Percentiles rank a stretch among this genome's conserved stretches.
Evolutionary conservation across 345 rosid genomes (phyloP).

Genomic region (Cardamine occulta): DNA sequence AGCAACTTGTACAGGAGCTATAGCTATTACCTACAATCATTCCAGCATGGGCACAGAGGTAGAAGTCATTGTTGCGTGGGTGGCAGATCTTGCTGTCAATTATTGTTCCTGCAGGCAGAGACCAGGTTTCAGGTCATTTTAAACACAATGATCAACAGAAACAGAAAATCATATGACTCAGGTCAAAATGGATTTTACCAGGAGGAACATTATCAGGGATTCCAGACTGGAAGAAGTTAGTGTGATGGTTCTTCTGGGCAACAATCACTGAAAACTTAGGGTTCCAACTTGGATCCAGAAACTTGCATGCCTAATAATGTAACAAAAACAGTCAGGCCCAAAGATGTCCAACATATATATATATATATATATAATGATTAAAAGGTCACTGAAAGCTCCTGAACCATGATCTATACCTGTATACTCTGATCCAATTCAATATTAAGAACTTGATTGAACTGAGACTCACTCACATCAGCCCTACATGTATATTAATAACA

Average conservation of each 20-base stretch:
- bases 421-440: slow-evolving; percentile 80
- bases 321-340: background rate
- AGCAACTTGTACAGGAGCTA: background rate
- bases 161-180: background rate
- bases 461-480: slow-evolving; percentile 97
- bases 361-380: too few species aligned
- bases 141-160: background rate
- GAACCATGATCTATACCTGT: slow-evolving; percentile 53
- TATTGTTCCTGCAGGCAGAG: slow-evolving; percentile 58
- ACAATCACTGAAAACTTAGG: slow-evolving; percentile 83
- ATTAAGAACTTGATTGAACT: slow-evolving; percentile 84
- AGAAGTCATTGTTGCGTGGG: slow-evolving; percentile 79
- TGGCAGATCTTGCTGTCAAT: slow-evolving; percentile 78
- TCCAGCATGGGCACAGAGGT: slow-evolving; percentile 93
- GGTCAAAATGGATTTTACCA: slow-evolving; percentile 46
- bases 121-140: slow-evolving; percentile 1
- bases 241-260: slow-evolving; percentile 91
- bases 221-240: slow-evolving; percentile 74
- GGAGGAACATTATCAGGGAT: slow-evolving; percentile 87
- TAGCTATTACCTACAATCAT: slow-evolving; percentile 64
- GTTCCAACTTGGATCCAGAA: slow-evolving; percentile 65
- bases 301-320: slow-evolving; percentile 76
- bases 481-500: slow-evolving; percentile 44
- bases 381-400: background rate
- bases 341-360: background rate